These are phyloP conservation scores for Syzygium aromaticum DNA, from an alignment of 345 rosid genomes.

Conservation along the genomic window DNA sequence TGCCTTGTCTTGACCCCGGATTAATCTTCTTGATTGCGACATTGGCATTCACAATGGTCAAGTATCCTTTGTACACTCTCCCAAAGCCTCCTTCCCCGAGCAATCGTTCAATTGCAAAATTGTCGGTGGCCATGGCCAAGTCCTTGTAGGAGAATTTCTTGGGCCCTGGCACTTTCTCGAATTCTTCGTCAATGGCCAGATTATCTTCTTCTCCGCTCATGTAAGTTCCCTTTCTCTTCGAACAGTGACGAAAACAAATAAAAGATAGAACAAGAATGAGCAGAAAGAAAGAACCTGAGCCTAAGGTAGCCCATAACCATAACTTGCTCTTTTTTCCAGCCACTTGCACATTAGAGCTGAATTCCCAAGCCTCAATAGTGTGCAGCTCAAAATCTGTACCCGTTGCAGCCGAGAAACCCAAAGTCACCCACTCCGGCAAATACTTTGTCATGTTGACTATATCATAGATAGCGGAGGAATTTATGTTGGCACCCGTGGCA, in stretches of 20 bases:
- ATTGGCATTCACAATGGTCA: not conserved
- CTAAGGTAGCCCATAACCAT: not conserved
- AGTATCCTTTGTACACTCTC: not conserved
- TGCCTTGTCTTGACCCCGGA: not conserved
- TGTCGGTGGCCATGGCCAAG: not conserved
- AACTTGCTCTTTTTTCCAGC: not conserved
- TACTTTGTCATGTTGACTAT: not conserved
- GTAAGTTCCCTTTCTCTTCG: not conserved
- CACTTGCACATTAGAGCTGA: conserved; percentile 2
- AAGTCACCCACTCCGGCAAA: conserved; percentile 13
- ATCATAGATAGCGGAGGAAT: not conserved
- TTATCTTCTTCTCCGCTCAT: not conserved
- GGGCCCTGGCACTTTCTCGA: not conserved
- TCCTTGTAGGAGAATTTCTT: not conserved
- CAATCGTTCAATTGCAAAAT: not conserved
- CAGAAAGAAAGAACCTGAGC: not conserved
- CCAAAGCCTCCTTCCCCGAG: not conserved
- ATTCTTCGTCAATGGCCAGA: not conserved
- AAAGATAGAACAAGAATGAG: not conserved
- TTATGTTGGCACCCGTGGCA: not conserved
- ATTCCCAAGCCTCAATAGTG: conserved; percentile 7
- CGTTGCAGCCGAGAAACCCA: conserved; percentile 18
- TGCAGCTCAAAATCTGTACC: not conserved
- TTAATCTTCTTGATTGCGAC: not conserved
- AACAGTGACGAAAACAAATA: not conserved